phyloP scores from a whole-genome alignment of 2,329 filamentous ascomycete genomes.

The Ophioceras dolichostomum region DNA sequence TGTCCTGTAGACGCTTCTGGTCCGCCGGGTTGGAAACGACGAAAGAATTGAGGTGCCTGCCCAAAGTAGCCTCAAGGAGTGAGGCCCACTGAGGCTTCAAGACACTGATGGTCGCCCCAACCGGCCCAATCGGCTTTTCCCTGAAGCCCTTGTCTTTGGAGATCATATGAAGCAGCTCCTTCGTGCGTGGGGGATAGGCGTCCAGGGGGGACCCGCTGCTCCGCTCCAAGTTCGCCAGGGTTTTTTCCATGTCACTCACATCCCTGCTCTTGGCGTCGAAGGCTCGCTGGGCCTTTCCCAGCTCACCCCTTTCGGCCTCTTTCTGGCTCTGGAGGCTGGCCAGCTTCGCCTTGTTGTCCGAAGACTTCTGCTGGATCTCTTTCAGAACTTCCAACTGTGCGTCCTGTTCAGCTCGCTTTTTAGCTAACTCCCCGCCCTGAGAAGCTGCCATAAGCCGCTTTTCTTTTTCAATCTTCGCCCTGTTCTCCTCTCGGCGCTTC shows the following conservation, averaged over 20 bases:
- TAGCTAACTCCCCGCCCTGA: constrained; percentile 51
- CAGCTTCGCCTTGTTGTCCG: too few species aligned
- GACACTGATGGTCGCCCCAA: constrained; percentile 68
- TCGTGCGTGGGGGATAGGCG: constrained; percentile 53
- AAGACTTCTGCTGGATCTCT: constrained; percentile 24
- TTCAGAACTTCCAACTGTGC: constrained; percentile 38
- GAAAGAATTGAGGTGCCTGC: constrained; percentile 60
- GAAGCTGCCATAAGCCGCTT: constrained; percentile 50
- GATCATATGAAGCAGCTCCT: constrained; percentile 55
- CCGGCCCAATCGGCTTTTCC: constrained; percentile 66
- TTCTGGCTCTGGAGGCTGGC: constrained; percentile 20
- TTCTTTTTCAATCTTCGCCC: constrained; percentile 40
- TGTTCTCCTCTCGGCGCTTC: constrained; percentile 28
- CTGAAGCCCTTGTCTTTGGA: constrained; percentile 56
- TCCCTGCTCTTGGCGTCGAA: constrained; percentile 38
- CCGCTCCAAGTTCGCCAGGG: constrained; percentile 37
- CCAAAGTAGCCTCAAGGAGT: constrained; percentile 67
- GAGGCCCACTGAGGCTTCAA: constrained; percentile 71
- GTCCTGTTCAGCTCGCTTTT: constrained; percentile 43
- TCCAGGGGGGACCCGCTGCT: constrained; percentile 47
- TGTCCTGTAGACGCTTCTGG: constrained; percentile 49
- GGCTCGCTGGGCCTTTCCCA: constrained; percentile 17
- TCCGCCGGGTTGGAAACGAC: constrained; percentile 70
- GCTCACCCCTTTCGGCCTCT: constrained; percentile 17
- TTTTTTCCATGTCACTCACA: constrained; percentile 35